Evolutionary conservation across 805 yeast genomes (phyloP).

Genomic region (Debaryomyces maramus): DNA sequence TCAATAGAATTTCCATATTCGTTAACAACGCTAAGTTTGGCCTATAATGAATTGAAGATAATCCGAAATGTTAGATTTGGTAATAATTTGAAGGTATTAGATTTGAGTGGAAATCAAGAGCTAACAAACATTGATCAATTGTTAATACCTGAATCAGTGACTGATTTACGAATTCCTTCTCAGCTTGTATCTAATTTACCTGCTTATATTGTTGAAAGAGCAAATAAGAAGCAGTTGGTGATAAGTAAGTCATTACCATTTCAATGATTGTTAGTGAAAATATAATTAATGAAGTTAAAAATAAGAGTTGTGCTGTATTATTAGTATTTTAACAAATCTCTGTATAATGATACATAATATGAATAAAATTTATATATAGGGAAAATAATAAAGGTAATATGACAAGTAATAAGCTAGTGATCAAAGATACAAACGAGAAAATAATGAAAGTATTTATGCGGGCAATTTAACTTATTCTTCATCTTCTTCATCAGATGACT

Average conservation of each 20-base stretch:
- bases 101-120: conserved; percentile 44
- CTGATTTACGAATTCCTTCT: conserved; percentile 37
- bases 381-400: conserved; percentile 1
- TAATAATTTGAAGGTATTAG: conserved; percentile 30
- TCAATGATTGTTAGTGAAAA: conserved; percentile 7
- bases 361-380: conserved; percentile 2
- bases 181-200: conserved; percentile 37
- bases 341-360: conserved; percentile 1
- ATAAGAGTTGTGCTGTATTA: not conserved
- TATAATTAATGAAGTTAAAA: no score
- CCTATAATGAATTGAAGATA: conserved; percentile 40
- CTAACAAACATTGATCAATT: conserved; percentile 38
- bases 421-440: conserved; percentile 1
- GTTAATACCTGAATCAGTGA: conserved; percentile 36
- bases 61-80: conserved; percentile 40
- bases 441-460: no score
- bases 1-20: conserved; percentile 38
- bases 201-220: conserved; percentile 37
- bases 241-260: conserved; percentile 31
- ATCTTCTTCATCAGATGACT: conserved; percentile 76
- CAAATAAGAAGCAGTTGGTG: conserved; percentile 33
- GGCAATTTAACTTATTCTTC: conserved; percentile 18
- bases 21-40: conserved; percentile 32
- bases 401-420: conserved; percentile 3
- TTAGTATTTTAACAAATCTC: not conserved